Conservation (phyloP, 441 rosid genomes). For the Pelargonium cotyledonis region DNA sequence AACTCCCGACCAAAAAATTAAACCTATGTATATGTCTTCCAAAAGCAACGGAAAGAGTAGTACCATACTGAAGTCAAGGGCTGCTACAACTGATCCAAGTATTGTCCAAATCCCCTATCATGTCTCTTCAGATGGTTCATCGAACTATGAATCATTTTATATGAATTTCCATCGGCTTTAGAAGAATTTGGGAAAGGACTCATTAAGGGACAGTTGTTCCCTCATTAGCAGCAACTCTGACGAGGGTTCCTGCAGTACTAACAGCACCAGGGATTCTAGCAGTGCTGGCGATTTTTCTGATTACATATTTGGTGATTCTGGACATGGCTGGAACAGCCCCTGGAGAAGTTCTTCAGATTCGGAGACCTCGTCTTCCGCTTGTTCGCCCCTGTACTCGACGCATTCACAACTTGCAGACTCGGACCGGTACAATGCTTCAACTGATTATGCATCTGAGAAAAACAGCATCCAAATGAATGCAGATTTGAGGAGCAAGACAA, state of each 20-base stretch:
- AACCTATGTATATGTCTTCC: not conserved
- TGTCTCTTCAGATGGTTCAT: slow-evolving; percentile 47
- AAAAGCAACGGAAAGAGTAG: slow-evolving; percentile 15
- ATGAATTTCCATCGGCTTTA: slow-evolving; percentile 52
- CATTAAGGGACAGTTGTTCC: slow-evolving; percentile 79
- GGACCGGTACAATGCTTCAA: slow-evolving; percentile 8
- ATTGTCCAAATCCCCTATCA: slow-evolving; percentile 23
- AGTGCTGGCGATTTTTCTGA: slow-evolving; percentile 71
- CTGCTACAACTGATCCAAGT: slow-evolving; percentile 24
- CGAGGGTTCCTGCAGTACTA: slow-evolving; percentile 82
- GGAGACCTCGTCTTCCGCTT: slow-evolving; percentile 48
- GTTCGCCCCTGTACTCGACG: slow-evolving; percentile 53
- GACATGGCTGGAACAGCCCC: slow-evolving; percentile 42
- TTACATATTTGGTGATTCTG: slow-evolving; percentile 50
- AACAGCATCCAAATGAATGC: not conserved
- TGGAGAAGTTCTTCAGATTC: slow-evolving; percentile 48
- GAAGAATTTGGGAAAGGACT: slow-evolving; percentile 66
- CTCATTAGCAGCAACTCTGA: slow-evolving; percentile 82
- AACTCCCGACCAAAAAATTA: not conserved
- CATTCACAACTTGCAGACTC: slow-evolving; percentile 31
- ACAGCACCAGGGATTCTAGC: slow-evolving; percentile 61
- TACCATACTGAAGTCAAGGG: slow-evolving; percentile 24
- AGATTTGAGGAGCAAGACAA: slow-evolving; percentile 27
- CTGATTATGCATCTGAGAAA: no score
- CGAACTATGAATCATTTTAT: slow-evolving; percentile 48